Base-by-base conservation (phyloP, 2,329 filamentous ascomycete species). In the Parasarocladium wereldwijsianum region DNA sequence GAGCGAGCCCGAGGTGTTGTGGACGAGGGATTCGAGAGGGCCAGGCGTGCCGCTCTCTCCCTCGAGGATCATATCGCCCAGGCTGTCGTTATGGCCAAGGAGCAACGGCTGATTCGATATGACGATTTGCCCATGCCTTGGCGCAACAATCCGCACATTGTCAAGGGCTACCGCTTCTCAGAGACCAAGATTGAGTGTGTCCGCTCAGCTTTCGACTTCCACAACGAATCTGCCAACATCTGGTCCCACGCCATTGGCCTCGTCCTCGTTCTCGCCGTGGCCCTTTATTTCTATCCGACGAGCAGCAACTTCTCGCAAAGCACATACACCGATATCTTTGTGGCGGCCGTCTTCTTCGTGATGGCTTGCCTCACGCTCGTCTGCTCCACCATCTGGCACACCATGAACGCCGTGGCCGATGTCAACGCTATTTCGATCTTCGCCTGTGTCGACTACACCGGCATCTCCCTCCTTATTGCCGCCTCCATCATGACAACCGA, bases 401-500 rank as follows among this genome's bases (percentile, higher is more conserved):
- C 90, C 16, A 96, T 98, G 85, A 93, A 87, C 59, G 84, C 83
- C 43, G 92, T 96, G 32, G 85, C 87, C 12, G 82, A 93, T 41
- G 76, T 93, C 45, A 72, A 75, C 13, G 70, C 93, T 24, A 79
- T 98, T 57, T 90, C 93, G 50, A 79, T 85, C 37, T 96, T 98
- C 46, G 90, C 90, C 12, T 98, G 90, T 51, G 85, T 98, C 35
- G 90, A 98, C 54, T 98, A 98, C 57, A 96, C 90, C 0, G 90
- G 90, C 32, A 98, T 98, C 41, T 93, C 86, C 2, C 64, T 98
- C 29, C 70, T 98, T 16, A 90, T 98, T 31, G 84, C 90, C 3
- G 85, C 90, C 8, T 93, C 83, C 33, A 98, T 98, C 58, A 84
- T 96, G 70, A 94, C 90, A 3, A 93, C 85, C 20, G 90, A 98